A percentile compares a stretch with the other conserved stretches of the same genome.
Evolutionary conservation across 805 yeast species (phyloP).

Genomic region (Candida khao-thaluensis): DNA sequence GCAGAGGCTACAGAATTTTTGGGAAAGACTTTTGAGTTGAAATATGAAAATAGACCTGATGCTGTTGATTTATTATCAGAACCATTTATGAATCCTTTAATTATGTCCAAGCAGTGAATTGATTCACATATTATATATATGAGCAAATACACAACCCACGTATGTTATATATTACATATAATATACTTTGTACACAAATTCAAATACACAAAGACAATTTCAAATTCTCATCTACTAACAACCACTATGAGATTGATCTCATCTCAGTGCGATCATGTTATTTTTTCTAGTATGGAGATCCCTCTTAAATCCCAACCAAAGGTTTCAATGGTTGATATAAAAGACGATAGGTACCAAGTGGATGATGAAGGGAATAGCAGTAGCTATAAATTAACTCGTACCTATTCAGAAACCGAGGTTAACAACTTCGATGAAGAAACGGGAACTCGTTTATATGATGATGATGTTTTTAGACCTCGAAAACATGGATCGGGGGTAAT

Average conservation of each 20-base stretch:
- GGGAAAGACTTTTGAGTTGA: conserved; percentile 65
- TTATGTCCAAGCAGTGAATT: conserved; percentile 36
- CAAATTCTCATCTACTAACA: no score
- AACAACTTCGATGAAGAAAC: conserved; percentile 55
- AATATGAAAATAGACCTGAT: conserved; percentile 68
- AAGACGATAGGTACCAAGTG: conserved; percentile 21
- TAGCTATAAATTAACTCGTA: conserved; percentile 43
- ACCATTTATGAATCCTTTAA: conserved; percentile 53
- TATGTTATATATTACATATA: no score
- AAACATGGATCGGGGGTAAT: conserved; percentile 13
- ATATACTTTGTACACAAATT: no score
- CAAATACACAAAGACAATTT: no score
- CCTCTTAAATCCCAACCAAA: conserved; percentile 41
- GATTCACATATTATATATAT: no score
- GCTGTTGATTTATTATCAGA: conserved; percentile 70
- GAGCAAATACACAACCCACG: no score
- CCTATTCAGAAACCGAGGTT: conserved; percentile 65
- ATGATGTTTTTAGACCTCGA: conserved; percentile 49
- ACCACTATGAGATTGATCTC: no score
- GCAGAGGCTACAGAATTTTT: conserved; percentile 68
- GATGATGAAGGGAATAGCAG: conserved; percentile 6
- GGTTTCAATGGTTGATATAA: conserved; percentile 34
- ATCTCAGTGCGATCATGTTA: background rate
- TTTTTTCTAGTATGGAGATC: conserved; percentile 29
- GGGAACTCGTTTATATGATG: conserved; percentile 55